Base-by-base conservation (phyloP, 177 flowering plant genomes). In the Vitis hybrid region DNA sequence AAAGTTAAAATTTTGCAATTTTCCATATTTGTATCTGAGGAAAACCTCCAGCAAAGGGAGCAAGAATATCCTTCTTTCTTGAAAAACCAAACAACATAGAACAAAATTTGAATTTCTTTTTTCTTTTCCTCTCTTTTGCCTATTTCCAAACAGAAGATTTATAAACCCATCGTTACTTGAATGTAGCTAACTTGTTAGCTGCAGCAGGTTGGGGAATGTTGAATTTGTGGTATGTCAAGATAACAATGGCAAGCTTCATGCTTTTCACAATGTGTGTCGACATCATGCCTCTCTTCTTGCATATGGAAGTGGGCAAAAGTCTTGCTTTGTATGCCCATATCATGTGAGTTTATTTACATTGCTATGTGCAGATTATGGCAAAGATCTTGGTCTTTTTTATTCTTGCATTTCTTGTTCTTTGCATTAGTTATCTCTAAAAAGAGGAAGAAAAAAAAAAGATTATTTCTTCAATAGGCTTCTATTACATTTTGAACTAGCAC, bases 231-330 rank as follows among this genome's bases (percentile, higher is more conserved):
- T 92, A n/a, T 91, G 95, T 76, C 85, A 89, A 72, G 95, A 91
- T 83, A 83, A 81, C 62, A 66, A 74, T 76, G 94, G 94, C 8
- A 79, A 83, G 20, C 20, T 95, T 65, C 87, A 64, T 73, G 98
- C 91, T 65, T 95, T 91, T 76, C 98, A 95, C 83, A 95, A 95
- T 83, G 97, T 95, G 3, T 95, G 97, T 81, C 94, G 97, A 38
- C 97, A 95, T 81, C 97, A 91, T 81, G 98, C 95, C 62, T 90
- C 97, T 60, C 81, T 92, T 81, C 79, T 95, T 78, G 92, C 92
- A 7, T 84, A 77, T 49, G 92, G 94, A 59, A 79, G 80, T 74
- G 99, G 99, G 73, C 75, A 82, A 61, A 88, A 79, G 54, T 81
- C 97, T 65, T 95, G 97, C 81, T 92, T 95, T 78, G 92, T 89